phyloP scores from a whole-genome alignment of 495 filamentous ascomycete genomes.

The Daldinia childiae region DNA sequence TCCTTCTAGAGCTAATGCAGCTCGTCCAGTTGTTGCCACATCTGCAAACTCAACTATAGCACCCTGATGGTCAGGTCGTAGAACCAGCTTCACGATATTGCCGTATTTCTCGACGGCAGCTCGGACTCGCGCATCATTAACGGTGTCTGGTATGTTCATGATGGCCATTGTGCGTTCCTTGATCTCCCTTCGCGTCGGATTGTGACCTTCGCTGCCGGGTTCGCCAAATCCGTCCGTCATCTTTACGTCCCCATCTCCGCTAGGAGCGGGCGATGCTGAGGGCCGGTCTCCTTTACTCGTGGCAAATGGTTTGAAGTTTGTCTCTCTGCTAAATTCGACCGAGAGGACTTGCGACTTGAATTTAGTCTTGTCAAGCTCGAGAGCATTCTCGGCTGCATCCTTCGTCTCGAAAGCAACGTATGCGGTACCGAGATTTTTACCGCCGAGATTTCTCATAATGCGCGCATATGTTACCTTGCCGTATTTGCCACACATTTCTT shows the following conservation, averaged over 20 bases:
- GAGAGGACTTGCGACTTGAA: slow-evolving; percentile 74
- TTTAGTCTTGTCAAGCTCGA: slow-evolving; percentile 75
- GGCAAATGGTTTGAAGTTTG: slow-evolving; percentile 55
- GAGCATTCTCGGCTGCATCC: slow-evolving; percentile 72
- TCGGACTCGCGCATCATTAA: slow-evolving; percentile 76
- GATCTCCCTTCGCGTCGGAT: slow-evolving; percentile 46
- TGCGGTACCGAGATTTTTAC: slow-evolving; percentile 74
- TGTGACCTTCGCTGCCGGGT: slow-evolving; percentile 35
- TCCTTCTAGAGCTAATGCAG: slow-evolving; percentile 76
- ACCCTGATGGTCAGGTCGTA: slow-evolving; percentile 83
- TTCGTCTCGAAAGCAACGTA: slow-evolving; percentile 81
- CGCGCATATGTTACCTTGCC: slow-evolving; percentile 76
- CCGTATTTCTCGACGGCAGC: slow-evolving; percentile 71
- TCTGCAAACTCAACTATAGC: slow-evolving; percentile 85
- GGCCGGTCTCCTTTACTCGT: slow-evolving; percentile 44
- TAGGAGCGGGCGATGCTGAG: slow-evolving; percentile 51
- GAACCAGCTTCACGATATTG: slow-evolving; percentile 67
- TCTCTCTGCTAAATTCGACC: slow-evolving; percentile 68
- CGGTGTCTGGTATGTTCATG: slow-evolving; percentile 74
- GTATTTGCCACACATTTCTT: slow-evolving; percentile 74
- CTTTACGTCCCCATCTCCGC: slow-evolving; percentile 41
- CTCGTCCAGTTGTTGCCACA: slow-evolving; percentile 75
- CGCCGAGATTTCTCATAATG: slow-evolving; percentile 68
- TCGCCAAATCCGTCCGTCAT: slow-evolving; percentile 43
- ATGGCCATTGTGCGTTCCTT: slow-evolving; percentile 67